These are phyloP conservation scores for Yamadazyma olivae DNA, from an alignment of 805 yeast genomes.

Conservation along the genomic window DNA sequence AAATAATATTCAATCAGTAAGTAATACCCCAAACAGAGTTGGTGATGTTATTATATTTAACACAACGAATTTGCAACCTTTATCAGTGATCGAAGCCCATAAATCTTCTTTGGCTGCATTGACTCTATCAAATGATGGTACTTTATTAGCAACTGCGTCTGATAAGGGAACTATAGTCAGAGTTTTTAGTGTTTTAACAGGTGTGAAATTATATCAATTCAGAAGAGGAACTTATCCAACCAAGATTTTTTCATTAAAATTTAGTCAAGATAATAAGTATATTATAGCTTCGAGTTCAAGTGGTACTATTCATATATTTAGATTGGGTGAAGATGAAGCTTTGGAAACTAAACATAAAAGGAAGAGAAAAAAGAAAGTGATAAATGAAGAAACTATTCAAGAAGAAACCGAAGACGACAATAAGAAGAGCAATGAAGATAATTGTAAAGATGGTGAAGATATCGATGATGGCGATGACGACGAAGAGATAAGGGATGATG, in stretches of 20 bases:
- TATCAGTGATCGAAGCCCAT: slow-evolving; percentile 84
- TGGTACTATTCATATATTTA: slow-evolving; percentile 90
- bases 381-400: slow-evolving; percentile 22
- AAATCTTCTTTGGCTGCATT: slow-evolving; percentile 69
- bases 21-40: slow-evolving; percentile 42
- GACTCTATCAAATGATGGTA: slow-evolving; percentile 71
- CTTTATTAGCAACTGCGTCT: slow-evolving; percentile 83
- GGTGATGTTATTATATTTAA: slow-evolving; percentile 83
- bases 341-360: slow-evolving; percentile 34
- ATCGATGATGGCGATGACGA: slow-evolving; percentile 14
- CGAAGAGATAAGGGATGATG: slow-evolving; percentile 8
- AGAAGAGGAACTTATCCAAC: slow-evolving; percentile 88
- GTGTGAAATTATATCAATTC: slow-evolving; percentile 65
- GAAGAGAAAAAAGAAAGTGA: slow-evolving; percentile 16
- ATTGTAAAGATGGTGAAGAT: slow-evolving; percentile 11
- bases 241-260: slow-evolving; percentile 69
- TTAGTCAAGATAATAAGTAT: slow-evolving; percentile 66
- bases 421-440: not conserved
- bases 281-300: slow-evolving; percentile 85
- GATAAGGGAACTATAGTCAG: slow-evolving; percentile 87
- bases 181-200: slow-evolving; percentile 68
- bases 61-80: slow-evolving; percentile 66
- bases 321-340: slow-evolving; percentile 55
- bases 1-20: slow-evolving; percentile 38
- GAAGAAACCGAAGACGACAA: slow-evolving; percentile 21